Evolutionary conservation across 139 green algal species (phyloP).

Genomic region (Chara braunii): DNA sequence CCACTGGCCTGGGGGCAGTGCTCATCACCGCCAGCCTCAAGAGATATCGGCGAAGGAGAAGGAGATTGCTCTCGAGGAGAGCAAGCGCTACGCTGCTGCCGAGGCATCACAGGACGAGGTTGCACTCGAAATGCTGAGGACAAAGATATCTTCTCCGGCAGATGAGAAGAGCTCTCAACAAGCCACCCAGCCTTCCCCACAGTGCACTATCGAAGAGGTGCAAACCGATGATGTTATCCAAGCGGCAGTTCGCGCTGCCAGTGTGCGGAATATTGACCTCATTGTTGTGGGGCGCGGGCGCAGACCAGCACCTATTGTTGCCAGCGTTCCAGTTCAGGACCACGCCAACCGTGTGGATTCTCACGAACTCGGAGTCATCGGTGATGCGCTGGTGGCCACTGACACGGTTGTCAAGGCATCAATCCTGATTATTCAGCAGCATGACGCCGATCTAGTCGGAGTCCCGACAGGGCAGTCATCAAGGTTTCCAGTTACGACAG

Average conservation of each 20-base stretch:
- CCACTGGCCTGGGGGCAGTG: neutral
- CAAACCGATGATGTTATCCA: conserved; percentile 14
- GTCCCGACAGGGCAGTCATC: too few species aligned
- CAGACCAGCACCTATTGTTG: conserved; percentile 2
- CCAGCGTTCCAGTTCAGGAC: neutral
- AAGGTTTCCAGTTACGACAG: too few species aligned
- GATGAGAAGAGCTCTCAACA: too few species aligned
- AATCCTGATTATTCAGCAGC: conserved; percentile 30
- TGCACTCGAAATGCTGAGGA: too few species aligned
- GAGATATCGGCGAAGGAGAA: neutral
- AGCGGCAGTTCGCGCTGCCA: conserved; percentile 5
- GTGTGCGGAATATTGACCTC: conserved; percentile 5
- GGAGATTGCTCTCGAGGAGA: neutral
- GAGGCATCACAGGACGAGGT: neutral
- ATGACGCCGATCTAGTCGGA: conserved; percentile 19
- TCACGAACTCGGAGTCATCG: conserved; percentile 14
- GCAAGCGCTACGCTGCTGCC: neutral
- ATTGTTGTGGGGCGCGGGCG: conserved; percentile 18
- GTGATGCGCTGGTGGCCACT: conserved; percentile 6
- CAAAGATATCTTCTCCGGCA: too few species aligned
- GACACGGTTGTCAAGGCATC: conserved; percentile 12
- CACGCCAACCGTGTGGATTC: neutral
- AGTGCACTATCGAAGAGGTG: conserved; percentile 1
- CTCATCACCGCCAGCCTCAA: neutral
- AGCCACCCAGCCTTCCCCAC: neutral